Percentiles rank a stretch among this genome's conserved stretches.
phyloP scores from a whole-genome alignment of 805 yeast genomes.

The Cyberlindnera misumaiensis region DNA sequence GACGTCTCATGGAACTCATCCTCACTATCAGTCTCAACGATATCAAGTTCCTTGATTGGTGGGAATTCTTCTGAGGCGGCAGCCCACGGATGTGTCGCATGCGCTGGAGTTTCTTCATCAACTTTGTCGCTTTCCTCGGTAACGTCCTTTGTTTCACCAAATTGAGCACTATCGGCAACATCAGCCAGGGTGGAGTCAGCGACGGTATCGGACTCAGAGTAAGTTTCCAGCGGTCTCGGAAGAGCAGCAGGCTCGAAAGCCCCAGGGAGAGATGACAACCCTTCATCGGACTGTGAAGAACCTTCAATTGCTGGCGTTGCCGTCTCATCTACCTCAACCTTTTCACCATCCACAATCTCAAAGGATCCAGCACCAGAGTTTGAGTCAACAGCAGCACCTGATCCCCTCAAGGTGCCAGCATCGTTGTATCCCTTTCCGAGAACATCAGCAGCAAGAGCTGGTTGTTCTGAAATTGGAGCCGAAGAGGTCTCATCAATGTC shows the following conservation, averaged over 20 bases:
- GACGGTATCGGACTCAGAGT: background rate
- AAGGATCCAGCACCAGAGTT: slow-evolving; percentile 22
- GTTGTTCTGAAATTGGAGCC: slow-evolving; percentile 17
- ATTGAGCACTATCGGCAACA: slow-evolving; percentile 1
- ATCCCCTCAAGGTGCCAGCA: slow-evolving; percentile 12
- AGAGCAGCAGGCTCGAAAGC: slow-evolving; percentile 13
- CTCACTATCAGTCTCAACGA: slow-evolving; percentile 13
- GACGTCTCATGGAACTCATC: slow-evolving; percentile 15
- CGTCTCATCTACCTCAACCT: slow-evolving; percentile 12
- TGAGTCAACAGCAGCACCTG: slow-evolving; percentile 21
- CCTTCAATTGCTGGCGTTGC: background rate
- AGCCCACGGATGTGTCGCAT: slow-evolving; percentile 2
- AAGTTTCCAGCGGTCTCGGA: background rate
- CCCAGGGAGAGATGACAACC: slow-evolving; percentile 25
- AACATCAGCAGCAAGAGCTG: slow-evolving; percentile 27
- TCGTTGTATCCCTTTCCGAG: slow-evolving; percentile 22
- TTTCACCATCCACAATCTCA: slow-evolving; percentile 17
- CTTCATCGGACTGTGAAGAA: slow-evolving; percentile 11
- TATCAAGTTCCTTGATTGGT: slow-evolving; percentile 13
- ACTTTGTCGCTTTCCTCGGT: background rate
- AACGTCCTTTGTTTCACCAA: slow-evolving; percentile 1
- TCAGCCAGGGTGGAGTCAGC: background rate
- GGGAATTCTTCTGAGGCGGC: slow-evolving; percentile 39
- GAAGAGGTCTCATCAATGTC: slow-evolving; percentile 26
- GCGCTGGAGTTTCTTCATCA: background rate